Percentiles rank a stretch among this genome's conserved stretches.
Conservation (phyloP, 179 eudicot species). For the Amaranthus tricolor region DNA sequence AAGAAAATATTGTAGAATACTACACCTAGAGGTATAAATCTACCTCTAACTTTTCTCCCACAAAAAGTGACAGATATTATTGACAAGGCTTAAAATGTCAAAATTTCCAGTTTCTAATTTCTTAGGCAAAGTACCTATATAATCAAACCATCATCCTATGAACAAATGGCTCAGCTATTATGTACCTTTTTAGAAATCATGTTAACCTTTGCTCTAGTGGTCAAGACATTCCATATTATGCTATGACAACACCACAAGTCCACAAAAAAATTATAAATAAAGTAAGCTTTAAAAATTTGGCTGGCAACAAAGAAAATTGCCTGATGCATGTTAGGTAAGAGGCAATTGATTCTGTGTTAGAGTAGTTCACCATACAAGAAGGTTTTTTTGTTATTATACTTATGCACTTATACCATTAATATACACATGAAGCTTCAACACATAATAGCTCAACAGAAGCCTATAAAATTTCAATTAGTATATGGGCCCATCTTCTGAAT, state of each 20-base stretch:
- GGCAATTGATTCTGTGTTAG: neutral
- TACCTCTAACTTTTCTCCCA: slow-evolving; percentile 9
- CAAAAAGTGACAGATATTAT: slow-evolving; percentile 3
- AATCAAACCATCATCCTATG: slow-evolving; percentile 7
- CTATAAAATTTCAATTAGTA: neutral
- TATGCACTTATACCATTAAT: neutral
- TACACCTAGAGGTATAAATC: slow-evolving; percentile 15
- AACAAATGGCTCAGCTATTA: neutral
- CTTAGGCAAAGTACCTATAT: neutral
- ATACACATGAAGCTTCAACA: neutral
- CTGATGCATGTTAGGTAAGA: neutral
- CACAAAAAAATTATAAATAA: neutral
- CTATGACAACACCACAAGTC: neutral
- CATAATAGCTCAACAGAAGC: neutral
- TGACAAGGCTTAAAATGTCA: slow-evolving; percentile 3
- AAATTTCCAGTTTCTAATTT: slow-evolving; percentile 1
- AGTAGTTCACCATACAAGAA: neutral
- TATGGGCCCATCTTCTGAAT: neutral
- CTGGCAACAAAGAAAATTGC: neutral
- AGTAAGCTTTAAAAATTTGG: neutral
- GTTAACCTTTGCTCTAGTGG: neutral
- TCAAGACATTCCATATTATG: neutral
- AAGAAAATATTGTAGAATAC: slow-evolving; percentile 7
- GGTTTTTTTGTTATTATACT: neutral
- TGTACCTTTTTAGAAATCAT: neutral